These are phyloP conservation scores for Amphibolis antarctica DNA, from an alignment of 106 monocot species.

Conservation along the genomic window DNA sequence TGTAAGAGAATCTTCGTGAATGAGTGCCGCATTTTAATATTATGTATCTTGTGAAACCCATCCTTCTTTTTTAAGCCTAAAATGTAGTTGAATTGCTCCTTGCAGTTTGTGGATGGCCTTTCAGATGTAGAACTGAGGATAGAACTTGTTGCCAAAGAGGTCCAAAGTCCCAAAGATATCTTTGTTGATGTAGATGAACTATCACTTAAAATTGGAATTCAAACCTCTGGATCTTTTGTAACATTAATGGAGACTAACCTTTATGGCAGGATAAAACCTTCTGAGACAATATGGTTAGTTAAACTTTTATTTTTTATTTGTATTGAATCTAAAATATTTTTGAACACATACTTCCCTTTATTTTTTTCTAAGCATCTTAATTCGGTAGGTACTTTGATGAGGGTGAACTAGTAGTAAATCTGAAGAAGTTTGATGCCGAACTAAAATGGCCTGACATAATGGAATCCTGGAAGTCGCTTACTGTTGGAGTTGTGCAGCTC, in stretches of 20 bases:
- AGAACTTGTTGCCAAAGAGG: slow-evolving; percentile 24
- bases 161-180: slow-evolving; percentile 47
- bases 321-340: neutral
- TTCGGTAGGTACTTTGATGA: slow-evolving; percentile 83
- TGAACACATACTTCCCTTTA: neutral
- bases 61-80: neutral
- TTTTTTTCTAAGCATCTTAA: neutral
- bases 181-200: slow-evolving; percentile 60
- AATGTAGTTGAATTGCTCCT: neutral
- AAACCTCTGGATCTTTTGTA: slow-evolving; percentile 33
- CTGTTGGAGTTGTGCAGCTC: slow-evolving; percentile 42
- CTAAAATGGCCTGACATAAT: slow-evolving; percentile 85
- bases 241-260: slow-evolving; percentile 48
- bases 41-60: no score
- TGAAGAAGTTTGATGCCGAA: slow-evolving; percentile 58
- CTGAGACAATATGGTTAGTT: slow-evolving; percentile 87
- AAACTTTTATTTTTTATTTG: neutral
- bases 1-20: no score
- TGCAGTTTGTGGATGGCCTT: slow-evolving; percentile 51
- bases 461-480: slow-evolving; percentile 83
- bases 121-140: slow-evolving; percentile 58
- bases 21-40: no score
- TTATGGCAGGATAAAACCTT: slow-evolving; percentile 69
- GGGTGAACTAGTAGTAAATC: slow-evolving; percentile 65
- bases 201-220: slow-evolving; percentile 53